phyloP scores from a whole-genome alignment of 1,284 basidiomycete species.

The Pseudozyma hubeiensis region DNA sequence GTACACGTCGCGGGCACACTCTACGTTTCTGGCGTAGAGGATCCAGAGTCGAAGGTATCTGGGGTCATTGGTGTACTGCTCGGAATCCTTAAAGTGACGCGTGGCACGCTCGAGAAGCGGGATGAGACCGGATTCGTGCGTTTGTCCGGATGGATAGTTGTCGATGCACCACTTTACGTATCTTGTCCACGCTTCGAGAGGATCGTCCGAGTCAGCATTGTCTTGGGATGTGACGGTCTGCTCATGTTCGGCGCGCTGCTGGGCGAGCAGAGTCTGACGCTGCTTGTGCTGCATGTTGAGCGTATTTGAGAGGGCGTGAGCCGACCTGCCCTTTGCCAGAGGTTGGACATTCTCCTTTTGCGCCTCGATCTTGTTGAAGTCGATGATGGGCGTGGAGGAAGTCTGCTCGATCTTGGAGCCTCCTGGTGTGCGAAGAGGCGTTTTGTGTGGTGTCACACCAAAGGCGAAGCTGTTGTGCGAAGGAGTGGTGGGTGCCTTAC shows the following conservation, averaged over 20 bases:
- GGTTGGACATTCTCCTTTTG: slow-evolving; percentile 76
- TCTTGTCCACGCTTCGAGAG: slow-evolving; percentile 64
- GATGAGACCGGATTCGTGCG: slow-evolving; percentile 74
- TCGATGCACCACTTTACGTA: slow-evolving; percentile 79
- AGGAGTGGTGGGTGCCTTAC: slow-evolving; percentile 39
- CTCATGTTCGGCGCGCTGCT: slow-evolving; percentile 58
- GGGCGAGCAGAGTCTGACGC: slow-evolving; percentile 52
- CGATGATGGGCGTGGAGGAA: slow-evolving; percentile 66
- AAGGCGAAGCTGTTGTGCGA: slow-evolving; percentile 26
- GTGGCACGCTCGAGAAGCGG: slow-evolving; percentile 82
- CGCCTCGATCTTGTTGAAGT: slow-evolving; percentile 70
- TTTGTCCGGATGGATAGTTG: slow-evolving; percentile 75
- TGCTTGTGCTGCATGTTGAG: slow-evolving; percentile 62
- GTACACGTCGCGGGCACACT: slow-evolving; percentile 63
- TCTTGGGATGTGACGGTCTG: slow-evolving; percentile 36
- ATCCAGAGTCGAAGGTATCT: slow-evolving; percentile 91
- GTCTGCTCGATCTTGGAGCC: slow-evolving; percentile 60
- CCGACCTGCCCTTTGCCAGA: slow-evolving; percentile 73
- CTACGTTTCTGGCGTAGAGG: slow-evolving; percentile 73
- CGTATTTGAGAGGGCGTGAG: slow-evolving; percentile 71
- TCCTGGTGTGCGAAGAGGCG: slow-evolving; percentile 61
- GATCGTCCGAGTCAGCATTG: slow-evolving; percentile 58
- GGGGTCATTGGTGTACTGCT: slow-evolving; percentile 83
- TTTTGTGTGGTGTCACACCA: slow-evolving; percentile 54
- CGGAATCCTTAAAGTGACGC: slow-evolving; percentile 81